Base-by-base conservation (phyloP, 495 filamentous ascomycete genomes). In the Cladorrhinum samala region DNA sequence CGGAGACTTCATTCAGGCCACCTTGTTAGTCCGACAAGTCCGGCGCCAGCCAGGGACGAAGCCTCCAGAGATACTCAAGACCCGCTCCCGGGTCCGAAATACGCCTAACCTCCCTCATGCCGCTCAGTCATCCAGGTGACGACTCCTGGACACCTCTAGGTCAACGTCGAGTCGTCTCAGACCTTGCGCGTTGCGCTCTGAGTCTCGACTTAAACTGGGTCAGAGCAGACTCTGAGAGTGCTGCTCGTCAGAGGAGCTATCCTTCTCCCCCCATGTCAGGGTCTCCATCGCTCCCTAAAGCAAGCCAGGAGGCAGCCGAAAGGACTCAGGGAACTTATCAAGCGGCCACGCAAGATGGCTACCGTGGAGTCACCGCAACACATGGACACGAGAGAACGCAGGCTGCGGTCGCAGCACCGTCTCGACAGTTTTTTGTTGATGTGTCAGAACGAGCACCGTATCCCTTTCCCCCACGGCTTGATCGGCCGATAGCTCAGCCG, bases 261-360 rank as follows among this genome's bases (percentile, higher is more conserved):
- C 80, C 82, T 73, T 85, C 84, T 77, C 85, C 84, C 80, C 84
- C 85, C 80, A 91, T 91, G 87, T 89, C 87, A 80, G 83, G 84
- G 69, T 85, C 84, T 74, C 83, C 84, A 68, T 80, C 78, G 70
- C 76, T 78, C 72, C 77, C 76, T 67, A 83, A 85, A 73, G 71
- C 75, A 69, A 81, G 72, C 68, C 77, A 70, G 72, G 79, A 77
- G 73, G 74, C 68, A 67, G 77, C 72, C 76, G 76, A 80, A 72
- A 75, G 72, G 72, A 71, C 68, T 68, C 76, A 77, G 67, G 74
- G 72, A 59, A 63, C 65, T 54, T 80, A 74, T 63, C 71, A 65
- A 64, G 61, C 68, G 48, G 62, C 64, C 42, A 68, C 62, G 60
- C 75, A 73, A 58, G 68, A 79, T 78, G 74, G 63, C 61, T 77